Base-by-base conservation (phyloP, 352 stramenopile species). In the Albugo laibachii region DNA sequence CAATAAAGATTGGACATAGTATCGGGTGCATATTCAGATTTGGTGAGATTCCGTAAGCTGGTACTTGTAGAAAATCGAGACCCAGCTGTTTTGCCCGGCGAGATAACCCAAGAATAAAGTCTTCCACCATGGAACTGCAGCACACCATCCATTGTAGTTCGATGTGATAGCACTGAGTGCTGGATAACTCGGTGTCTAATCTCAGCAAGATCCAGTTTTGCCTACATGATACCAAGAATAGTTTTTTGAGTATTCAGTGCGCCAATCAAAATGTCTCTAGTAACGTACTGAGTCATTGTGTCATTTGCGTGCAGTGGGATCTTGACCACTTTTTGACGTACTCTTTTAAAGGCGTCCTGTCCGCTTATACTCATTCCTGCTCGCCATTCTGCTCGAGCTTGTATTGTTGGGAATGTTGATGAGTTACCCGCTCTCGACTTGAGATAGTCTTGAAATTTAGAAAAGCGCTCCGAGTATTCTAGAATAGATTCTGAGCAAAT, bases 71-170 rank as follows among this genome's bases (percentile, higher is more conserved):
- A 19, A 84, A 52, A 24, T 87, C 75, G 20, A 84, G 53, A 5
- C 66, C 59, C 10, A 63, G 58, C 47, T 87, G 75, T 49, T 84
- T 84, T 13, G 62, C 64, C 24, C 73, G 75, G 35, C 75, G 69
- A 37, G 64, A 60, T 24, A 87, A 52, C 14, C 64, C 67, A 13
- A 63, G 52, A 40, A 87, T 66, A 50, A 87, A 84, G 37, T 87
- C 75, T 41, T 87, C 75, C 0, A 71, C 64, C 18, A 75, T 66
- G 15, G 66, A 79, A 37, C 75, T 71, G 47, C 72, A 83, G 55
- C 75, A 87, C n/a, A 72, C 75, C 10, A 85, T 54, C 75, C 75
- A 87, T 3, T 72, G 69, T 20, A 87, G 59, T 35, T 84, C 75
- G 36, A 87, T 52, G 40, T 87, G 72, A 31, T 71, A 87, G 20